Conservation (phyloP, 2,329 filamentous ascomycete species). For the Thermoascus crustaceus region DNA sequence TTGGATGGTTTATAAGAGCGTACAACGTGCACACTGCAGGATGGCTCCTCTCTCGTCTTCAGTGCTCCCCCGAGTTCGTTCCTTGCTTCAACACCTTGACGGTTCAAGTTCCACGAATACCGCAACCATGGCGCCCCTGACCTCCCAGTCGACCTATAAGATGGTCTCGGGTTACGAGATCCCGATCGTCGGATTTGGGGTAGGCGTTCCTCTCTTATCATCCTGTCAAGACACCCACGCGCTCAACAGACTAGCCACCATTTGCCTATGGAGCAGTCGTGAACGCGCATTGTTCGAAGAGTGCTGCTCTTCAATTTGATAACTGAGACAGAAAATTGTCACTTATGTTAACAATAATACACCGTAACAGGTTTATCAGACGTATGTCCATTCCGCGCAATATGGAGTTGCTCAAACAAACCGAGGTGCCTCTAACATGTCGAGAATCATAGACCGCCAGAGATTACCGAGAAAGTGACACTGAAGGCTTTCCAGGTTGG, state of each 20-base stretch:
- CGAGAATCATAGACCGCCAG: slow-evolving; percentile 40
- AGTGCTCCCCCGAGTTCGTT: no score
- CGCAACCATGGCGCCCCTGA: slow-evolving; percentile 18
- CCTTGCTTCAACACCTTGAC: no score
- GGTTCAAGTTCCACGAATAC: background rate
- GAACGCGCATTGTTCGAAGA: no score
- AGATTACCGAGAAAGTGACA: slow-evolving; percentile 50
- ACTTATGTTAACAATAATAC: slow-evolving; percentile 7
- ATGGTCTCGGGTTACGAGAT: slow-evolving; percentile 34
- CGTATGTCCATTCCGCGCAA: no score
- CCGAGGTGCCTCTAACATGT: slow-evolving; percentile 1
- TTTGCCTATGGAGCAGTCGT: no score
- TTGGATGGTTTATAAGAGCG: no score
- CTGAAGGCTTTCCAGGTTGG: slow-evolving; percentile 48
- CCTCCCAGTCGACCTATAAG: slow-evolving; percentile 30
- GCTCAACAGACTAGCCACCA: no score
- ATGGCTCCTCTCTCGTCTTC: no score
- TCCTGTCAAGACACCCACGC: no score
- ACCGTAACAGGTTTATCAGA: slow-evolving; percentile 30
- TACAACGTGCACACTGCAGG: no score
- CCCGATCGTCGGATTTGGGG: slow-evolving; percentile 35
- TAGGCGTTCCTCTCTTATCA: slow-evolving; percentile 19
- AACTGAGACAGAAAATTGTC: background rate
- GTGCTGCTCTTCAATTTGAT: no score
- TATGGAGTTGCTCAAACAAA: no score